These are phyloP conservation scores for Alternaria conjuncta DNA, from an alignment of 2,329 filamentous ascomycete genomes.

Conservation along the genomic window DNA sequence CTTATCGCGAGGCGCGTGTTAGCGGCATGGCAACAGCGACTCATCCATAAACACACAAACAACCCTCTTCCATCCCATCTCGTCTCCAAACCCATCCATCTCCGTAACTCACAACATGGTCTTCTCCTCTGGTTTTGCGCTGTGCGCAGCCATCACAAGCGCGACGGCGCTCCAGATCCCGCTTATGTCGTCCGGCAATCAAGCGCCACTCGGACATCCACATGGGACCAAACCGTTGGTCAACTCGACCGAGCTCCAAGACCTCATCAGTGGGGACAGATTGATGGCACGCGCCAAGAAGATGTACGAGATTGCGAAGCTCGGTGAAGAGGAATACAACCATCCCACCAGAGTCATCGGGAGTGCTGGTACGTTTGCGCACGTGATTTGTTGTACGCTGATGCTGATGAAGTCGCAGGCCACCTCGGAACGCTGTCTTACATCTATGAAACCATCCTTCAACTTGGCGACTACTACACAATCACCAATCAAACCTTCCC, in stretches of 20 bases:
- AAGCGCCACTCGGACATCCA: constrained; percentile 29
- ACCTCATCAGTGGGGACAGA: constrained; percentile 44
- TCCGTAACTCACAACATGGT: constrained; percentile 30
- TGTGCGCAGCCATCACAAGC: constrained; percentile 37
- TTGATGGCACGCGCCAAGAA: constrained; percentile 43
- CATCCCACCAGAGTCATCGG: constrained; percentile 51
- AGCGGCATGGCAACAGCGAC: constrained; percentile 35
- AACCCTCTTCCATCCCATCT: constrained; percentile 20
- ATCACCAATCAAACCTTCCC: constrained; percentile 48
- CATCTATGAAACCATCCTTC: constrained; percentile 48
- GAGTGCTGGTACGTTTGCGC: constrained; percentile 37
- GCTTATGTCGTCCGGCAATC: constrained; percentile 31
- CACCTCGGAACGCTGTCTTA: constrained; percentile 46
- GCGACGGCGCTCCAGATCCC: constrained; percentile 40
- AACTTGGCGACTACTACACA: constrained; percentile 50
- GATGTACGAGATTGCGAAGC: constrained; percentile 51
- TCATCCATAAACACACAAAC: constrained; percentile 20
- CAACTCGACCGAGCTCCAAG: constrained; percentile 44
- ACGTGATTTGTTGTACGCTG: constrained; percentile 15
- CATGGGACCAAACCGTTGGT: constrained; percentile 39
- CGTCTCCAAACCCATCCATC: constrained; percentile 4
- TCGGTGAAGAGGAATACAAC: constrained; percentile 51
- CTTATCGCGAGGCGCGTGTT: constrained; percentile 30
- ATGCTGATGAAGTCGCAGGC: constrained; percentile 27
- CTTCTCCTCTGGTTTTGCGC: constrained; percentile 31